A percentile compares a stretch with the other conserved stretches of the same genome.
phyloP scores from a whole-genome alignment of 371 early-diverging fungal genomes.

The Mucor indicus region DNA sequence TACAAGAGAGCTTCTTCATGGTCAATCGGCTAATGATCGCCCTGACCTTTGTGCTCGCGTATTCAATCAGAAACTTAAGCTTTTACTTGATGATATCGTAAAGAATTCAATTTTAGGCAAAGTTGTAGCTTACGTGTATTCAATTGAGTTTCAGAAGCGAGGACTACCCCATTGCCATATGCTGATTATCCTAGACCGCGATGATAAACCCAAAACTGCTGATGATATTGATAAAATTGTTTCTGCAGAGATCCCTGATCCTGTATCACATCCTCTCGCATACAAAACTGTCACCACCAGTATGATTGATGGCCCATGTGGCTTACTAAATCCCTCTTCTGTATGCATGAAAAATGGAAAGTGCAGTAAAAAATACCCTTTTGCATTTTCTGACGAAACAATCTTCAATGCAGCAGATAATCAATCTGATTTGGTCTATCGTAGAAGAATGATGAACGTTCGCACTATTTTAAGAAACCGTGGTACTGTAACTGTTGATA shows the following conservation, averaged over 20 bases:
- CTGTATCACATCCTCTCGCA: conserved; percentile 6
- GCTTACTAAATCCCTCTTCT: background rate
- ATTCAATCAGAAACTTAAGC: conserved; percentile 21
- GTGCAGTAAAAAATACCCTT: conserved; percentile 1
- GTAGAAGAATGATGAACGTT: background rate
- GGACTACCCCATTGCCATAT: conserved; percentile 34
- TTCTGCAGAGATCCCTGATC: conserved; percentile 30
- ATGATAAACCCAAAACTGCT: conserved; percentile 12
- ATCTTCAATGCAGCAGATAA: background rate
- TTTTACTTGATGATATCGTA: conserved; percentile 17
- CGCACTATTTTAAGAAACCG: background rate
- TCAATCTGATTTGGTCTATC: background rate
- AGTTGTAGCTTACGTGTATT: conserved; percentile 7
- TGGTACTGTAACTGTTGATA: conserved; percentile 9
- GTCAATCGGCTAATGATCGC: conserved; percentile 12
- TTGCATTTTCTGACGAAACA: background rate
- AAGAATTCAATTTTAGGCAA: conserved; percentile 18
- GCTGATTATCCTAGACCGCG: conserved; percentile 20
- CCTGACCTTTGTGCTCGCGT: conserved; percentile 19
- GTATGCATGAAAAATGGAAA: conserved; percentile 22
- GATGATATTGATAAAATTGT: conserved; percentile 22
- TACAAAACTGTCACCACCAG: conserved; percentile 21
- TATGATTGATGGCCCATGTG: conserved; percentile 41
- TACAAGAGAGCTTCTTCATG: conserved; percentile 2
- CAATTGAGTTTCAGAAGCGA: conserved; percentile 30